These are phyloP conservation scores for Starmerella powellii DNA, from an alignment of 805 yeast species.

Conservation along the genomic window DNA sequence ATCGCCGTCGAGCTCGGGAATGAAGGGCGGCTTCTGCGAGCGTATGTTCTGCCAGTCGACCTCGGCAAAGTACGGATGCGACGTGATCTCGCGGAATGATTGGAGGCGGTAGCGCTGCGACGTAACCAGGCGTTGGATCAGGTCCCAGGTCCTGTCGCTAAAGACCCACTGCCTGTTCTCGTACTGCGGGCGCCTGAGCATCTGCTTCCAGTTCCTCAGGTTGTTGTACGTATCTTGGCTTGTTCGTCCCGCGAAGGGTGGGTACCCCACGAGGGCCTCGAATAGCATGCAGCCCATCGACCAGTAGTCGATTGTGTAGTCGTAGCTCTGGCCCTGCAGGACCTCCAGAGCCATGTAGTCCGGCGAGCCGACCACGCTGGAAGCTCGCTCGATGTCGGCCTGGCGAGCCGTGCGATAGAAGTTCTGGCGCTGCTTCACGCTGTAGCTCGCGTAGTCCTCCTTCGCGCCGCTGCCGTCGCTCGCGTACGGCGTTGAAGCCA, in stretches of 20 bases:
- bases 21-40: conserved; percentile 74
- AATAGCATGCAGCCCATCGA: conserved; percentile 94
- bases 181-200: conserved; percentile 78
- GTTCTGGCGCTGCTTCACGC: conserved; percentile 76
- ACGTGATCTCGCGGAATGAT: conserved; percentile 67
- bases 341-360: conserved; percentile 99
- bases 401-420: conserved; percentile 63
- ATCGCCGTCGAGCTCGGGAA: conserved; percentile 92
- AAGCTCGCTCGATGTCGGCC: conserved; percentile 74
- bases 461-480: conserved; percentile 23
- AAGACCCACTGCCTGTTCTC: conserved; percentile 85
- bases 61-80: conserved; percentile 72
- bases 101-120: conserved; percentile 63
- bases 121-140: conserved; percentile 68
- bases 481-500: conserved; percentile 6
- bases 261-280: conserved; percentile 91
- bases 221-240: conserved; percentile 93
- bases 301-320: conserved; percentile 97
- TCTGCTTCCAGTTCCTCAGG: conserved; percentile 82
- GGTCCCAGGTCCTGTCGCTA: conserved; percentile 92
- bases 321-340: conserved; percentile 83
- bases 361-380: conserved; percentile 94
- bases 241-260: conserved; percentile 90
- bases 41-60: conserved; percentile 67
- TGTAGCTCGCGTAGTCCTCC: conserved; percentile 38